Percentiles rank a stretch among this genome's conserved stretches.
Evolutionary conservation across 495 filamentous ascomycete species (phyloP).

Genomic region (Penicillium riverlandense): DNA sequence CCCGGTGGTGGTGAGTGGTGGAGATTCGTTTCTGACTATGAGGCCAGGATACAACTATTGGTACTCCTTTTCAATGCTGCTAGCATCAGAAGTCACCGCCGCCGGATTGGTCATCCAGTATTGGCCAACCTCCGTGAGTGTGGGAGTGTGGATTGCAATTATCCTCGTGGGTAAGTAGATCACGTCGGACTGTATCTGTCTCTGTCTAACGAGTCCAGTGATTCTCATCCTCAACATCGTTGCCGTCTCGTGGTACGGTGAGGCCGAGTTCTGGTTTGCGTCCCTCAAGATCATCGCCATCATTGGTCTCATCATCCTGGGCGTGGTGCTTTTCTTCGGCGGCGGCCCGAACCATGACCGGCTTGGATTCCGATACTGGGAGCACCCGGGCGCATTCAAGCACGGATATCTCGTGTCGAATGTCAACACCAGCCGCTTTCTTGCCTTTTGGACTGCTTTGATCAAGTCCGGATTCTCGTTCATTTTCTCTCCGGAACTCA

Average conservation of each 20-base stretch:
- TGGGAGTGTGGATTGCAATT: slow-evolving; percentile 63
- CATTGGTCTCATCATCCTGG: slow-evolving; percentile 59
- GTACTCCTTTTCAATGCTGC: slow-evolving; percentile 49
- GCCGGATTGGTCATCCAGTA: slow-evolving; percentile 62
- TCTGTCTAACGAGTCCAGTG: slow-evolving; percentile 28
- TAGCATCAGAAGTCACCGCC: slow-evolving; percentile 62
- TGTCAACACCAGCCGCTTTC: slow-evolving; percentile 25
- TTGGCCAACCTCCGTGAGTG: slow-evolving; percentile 47
- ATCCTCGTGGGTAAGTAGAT: slow-evolving; percentile 51
- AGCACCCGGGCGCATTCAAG: slow-evolving; percentile 57
- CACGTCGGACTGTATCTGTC: slow-evolving; percentile 18
- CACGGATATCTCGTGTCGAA: slow-evolving; percentile 36
- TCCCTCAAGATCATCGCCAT: slow-evolving; percentile 71
- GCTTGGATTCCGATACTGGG: slow-evolving; percentile 69
- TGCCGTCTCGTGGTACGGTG: slow-evolving; percentile 60
- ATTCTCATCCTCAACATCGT: slow-evolving; percentile 61
- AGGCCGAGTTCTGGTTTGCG: slow-evolving; percentile 69
- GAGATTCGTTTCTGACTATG: slow-evolving; percentile 25
- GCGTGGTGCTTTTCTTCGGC: slow-evolving; percentile 60
- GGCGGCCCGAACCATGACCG: slow-evolving; percentile 54
- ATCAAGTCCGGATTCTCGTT: slow-evolving; percentile 43
- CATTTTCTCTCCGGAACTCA: slow-evolving; percentile 62
- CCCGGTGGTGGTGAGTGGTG: slow-evolving; percentile 1
- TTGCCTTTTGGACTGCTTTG: slow-evolving; percentile 35
- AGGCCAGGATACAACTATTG: slow-evolving; percentile 47